These are phyloP conservation scores for Calonectria pteridis DNA, from an alignment of 2,329 filamentous ascomycete species.

Conservation along the genomic window DNA sequence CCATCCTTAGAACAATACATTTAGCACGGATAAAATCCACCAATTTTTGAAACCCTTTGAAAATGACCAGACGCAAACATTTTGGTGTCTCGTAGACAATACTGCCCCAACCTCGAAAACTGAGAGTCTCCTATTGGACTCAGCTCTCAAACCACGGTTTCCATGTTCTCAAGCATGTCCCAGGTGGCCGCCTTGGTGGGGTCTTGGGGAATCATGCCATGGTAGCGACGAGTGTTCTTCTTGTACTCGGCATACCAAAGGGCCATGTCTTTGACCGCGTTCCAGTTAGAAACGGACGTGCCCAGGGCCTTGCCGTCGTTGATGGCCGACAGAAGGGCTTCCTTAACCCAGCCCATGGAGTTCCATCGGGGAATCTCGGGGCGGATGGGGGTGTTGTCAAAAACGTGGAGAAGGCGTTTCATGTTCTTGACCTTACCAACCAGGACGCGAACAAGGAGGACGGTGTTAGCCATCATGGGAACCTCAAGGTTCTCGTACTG, in stretches of 20 bases:
- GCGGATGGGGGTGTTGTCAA: neutral
- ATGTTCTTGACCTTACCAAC: neutral
- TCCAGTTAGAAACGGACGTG: neutral
- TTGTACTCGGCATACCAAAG: neutral
- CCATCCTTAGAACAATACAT: neutral
- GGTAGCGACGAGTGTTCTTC: neutral
- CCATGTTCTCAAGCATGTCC: neutral
- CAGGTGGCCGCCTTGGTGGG: neutral
- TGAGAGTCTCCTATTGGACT: neutral
- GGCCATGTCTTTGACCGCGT: neutral
- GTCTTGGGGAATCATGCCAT: neutral
- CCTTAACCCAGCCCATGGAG: neutral
- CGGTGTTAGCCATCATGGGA: neutral
- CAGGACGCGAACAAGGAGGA: neutral
- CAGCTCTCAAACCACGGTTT: neutral
- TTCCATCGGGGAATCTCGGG: neutral
- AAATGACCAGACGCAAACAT: neutral
- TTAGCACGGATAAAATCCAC: neutral
- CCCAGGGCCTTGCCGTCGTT: neutral
- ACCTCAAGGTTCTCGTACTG: neutral
- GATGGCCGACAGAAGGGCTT: neutral
- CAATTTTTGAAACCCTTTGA: neutral
- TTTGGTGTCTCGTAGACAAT: neutral
- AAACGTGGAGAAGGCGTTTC: neutral
- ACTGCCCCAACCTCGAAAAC: neutral